Evolutionary conservation across 306 rosid genomes (phyloP), one percentile per base, ranked within the genome.

Genomic region (Sesbania bispinosa): DNA sequence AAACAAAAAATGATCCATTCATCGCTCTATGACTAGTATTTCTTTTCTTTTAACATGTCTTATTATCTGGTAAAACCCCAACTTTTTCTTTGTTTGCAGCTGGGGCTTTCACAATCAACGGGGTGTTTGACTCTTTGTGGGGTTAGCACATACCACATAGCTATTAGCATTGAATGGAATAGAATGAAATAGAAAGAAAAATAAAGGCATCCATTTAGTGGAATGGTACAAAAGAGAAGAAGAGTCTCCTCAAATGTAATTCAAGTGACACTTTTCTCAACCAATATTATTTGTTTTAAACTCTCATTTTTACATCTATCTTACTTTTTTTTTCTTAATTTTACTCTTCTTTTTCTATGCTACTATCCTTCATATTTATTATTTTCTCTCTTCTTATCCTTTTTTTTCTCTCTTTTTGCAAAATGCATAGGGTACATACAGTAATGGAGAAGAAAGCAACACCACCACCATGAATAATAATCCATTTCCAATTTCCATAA

Each of bases 401-500:
- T n/a, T n/a, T n/a, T n/a, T n/a, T n/a, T n/a, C n/a, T n/a, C n/a
- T n/a, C n/a, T n/a, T n/a, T n/a, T n/a, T n/a, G n/a, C n/a, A n/a
- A n/a, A n/a, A n/a, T n/a, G n/a, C 45, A 72, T 61, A 78, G 74
- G 30, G 30, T n/a, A 30, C 57, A 39, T 23, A 70, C 27, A 15
- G 20, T 19, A 53, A 62, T 64, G 18, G 75, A 70, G 79, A 59
- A 69, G 85, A 87, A 77, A 85, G 71, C 85, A 85, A 75, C 85
- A 65, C 47, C 85, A 85, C 72, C 85, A 65, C 47, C 79, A 81
- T 75, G 43, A 46, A 69, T 78, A 78, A 80, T 73, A 67, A 62
- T 73, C 78, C 75, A 75, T 69, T 24, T 47, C 57, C 67, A 1
- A 75, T 69, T 24, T 47, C 57, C 67, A 1, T 75, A 71, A 80